Percentiles rank a stretch among this genome's conserved stretches.
Evolutionary conservation across 2,329 filamentous ascomycete genomes (phyloP).

Genomic region (Epichloe glyceriae): DNA sequence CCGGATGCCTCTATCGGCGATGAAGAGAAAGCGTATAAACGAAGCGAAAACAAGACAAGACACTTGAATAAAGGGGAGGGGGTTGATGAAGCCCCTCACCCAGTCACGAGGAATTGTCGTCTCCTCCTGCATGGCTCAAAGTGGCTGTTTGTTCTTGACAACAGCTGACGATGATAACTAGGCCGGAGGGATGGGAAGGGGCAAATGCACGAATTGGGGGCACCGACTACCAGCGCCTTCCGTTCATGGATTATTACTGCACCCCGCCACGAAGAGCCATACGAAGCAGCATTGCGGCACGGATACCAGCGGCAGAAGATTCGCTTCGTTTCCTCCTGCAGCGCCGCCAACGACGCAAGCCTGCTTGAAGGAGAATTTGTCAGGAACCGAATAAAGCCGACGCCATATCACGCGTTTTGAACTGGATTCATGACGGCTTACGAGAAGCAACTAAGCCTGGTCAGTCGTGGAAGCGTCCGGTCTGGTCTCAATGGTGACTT

Average conservation of each 20-base stretch:
- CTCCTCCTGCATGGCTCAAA: not conserved
- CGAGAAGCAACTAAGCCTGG: too few species aligned
- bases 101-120: conserved; percentile 1
- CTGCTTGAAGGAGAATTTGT: too few species aligned
- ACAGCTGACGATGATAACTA: not conserved
- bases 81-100: not conserved
- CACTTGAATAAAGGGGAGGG: not conserved
- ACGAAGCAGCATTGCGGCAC: too few species aligned
- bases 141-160: not conserved
- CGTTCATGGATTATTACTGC: not conserved
- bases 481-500: too few species aligned
- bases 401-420: too few species aligned
- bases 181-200: not conserved
- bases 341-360: too few species aligned
- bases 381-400: too few species aligned
- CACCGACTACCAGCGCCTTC: conserved; percentile 2
- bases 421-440: too few species aligned
- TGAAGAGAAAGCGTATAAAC: not conserved
- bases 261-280: not conserved
- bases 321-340: too few species aligned
- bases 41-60: conserved; percentile 1
- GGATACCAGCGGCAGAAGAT: too few species aligned
- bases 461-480: too few species aligned
- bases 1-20: not conserved
- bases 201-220: not conserved